Evolutionary conservation across 1,284 basidiomycete species (phyloP).

Genomic region (Cutaneotrichosporon sp.): DNA sequence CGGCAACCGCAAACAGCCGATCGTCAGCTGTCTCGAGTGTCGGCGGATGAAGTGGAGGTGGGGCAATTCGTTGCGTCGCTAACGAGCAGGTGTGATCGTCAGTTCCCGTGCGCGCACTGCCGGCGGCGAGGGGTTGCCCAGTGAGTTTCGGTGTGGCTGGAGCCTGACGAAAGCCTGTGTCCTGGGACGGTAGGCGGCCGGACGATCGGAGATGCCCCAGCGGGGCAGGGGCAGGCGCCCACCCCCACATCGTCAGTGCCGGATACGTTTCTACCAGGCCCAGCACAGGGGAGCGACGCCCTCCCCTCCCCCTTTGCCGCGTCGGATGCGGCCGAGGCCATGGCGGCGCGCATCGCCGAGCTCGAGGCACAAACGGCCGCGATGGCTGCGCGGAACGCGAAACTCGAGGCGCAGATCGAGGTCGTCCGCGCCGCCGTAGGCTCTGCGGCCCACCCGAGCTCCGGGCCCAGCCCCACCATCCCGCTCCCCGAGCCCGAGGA

Average conservation of each 20-base stretch:
- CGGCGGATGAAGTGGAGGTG: conserved; percentile 16
- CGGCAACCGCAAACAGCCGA: conserved; percentile 3
- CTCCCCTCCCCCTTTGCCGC: too few species aligned
- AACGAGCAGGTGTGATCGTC: background rate
- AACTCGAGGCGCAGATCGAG: too few species aligned
- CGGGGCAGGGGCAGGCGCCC: too few species aligned
- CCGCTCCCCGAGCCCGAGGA: background rate
- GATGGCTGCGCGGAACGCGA: too few species aligned
- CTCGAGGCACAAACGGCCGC: conserved; percentile 7
- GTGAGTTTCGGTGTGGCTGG: too few species aligned
- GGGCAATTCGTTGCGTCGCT: background rate
- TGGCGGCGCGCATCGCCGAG: background rate
- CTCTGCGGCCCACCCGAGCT: background rate
- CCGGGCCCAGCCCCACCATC: background rate
- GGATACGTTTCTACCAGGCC: too few species aligned
- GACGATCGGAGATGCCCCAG: too few species aligned
- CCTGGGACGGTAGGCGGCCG: background rate
- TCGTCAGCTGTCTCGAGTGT: conserved; percentile 14
- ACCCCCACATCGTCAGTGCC: too few species aligned
- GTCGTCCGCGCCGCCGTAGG: background rate
- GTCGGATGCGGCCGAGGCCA: too few species aligned
- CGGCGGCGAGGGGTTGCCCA: too few species aligned
- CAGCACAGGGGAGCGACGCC: too few species aligned
- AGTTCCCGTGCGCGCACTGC: background rate
- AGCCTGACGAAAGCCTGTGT: conserved; percentile 5